Evolutionary conservation across 495 filamentous ascomycete genomes (phyloP).

Genomic region (Xylaria nigripes): DNA sequence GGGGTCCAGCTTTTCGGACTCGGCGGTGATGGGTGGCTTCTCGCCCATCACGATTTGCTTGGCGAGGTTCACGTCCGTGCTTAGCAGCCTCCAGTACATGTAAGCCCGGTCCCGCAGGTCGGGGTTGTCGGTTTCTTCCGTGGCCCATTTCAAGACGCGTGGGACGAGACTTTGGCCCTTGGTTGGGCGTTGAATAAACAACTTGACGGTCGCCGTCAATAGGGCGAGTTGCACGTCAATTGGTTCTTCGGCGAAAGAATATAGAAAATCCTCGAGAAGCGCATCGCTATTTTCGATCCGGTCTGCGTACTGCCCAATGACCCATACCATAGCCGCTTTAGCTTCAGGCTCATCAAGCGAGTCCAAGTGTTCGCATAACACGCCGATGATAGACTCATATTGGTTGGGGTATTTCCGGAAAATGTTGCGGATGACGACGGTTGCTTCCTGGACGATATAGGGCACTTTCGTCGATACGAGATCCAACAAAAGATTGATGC

Average conservation of each 20-base stretch:
- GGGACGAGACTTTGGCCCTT: constrained; percentile 92
- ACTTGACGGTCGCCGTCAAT: constrained; percentile 92
- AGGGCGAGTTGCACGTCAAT: constrained; percentile 92
- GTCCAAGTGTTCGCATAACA: constrained; percentile 92
- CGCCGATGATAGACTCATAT: constrained; percentile 94
- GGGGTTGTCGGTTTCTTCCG: constrained; percentile 96
- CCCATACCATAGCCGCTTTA: constrained; percentile 99
- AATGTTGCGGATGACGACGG: constrained; percentile 97
- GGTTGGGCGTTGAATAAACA: constrained; percentile 95
- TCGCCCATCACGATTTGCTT: constrained; percentile 91
- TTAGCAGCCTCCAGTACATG: constrained; percentile 98
- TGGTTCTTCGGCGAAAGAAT: constrained; percentile 86
- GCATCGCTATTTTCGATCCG: constrained; percentile 94
- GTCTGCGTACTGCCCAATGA: constrained; percentile 96
- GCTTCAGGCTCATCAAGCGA: constrained; percentile 98
- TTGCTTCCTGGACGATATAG: constrained; percentile 99
- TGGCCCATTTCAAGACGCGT: constrained; percentile 96
- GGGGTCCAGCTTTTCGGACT: constrained; percentile 89
- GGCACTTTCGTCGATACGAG: constrained; percentile 96
- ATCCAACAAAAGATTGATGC: constrained; percentile 87
- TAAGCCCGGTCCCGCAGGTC: constrained; percentile 93
- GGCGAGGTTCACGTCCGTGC: constrained; percentile 81
- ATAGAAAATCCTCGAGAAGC: constrained; percentile 88
- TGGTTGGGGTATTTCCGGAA: constrained; percentile 98
- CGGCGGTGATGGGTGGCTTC: constrained; percentile 93